Evolutionary conservation across 345 rosid genomes (phyloP), one percentile per base, ranked within the genome.

Genomic region (Brassica cretica): DNA sequence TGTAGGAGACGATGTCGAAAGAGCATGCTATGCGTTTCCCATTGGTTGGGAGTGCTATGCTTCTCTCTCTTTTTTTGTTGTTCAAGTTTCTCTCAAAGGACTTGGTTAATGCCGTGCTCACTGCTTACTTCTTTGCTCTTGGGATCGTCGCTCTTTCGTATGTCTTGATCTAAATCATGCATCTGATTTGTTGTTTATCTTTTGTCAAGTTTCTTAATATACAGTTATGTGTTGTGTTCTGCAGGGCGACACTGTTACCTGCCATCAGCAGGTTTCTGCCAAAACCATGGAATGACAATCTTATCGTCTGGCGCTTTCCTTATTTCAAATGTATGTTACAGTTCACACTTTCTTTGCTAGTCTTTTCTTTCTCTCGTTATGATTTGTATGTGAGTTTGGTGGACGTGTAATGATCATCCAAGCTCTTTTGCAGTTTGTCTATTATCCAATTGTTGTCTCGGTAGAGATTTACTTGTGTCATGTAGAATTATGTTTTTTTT

Each of bases 21-120:
- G 96, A 95, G 64, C 99, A 95, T 81, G 99, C 99, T 4, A 95
- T 95, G 99, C 97, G 98, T 75, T 93, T 95, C 80, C 99, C 99
- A 1, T 88, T 95, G 75, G 92, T 95, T 68, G 99, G 99, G 77
- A 95, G 99, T 84, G 98, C 99, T 15, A 87, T 95, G 98, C 84
- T 95, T 83, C 76, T 95, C 55, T 95, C 99, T 5, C 87, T 95
- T 77, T 93, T 95, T 88, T 86, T 95, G 74, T 89, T 95, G 76
- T 93, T 95, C 90, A 95, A 95, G 85, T 95, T 93, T 84, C 88
- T 93, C 70, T 91, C 97, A 0, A 93, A 95, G 84, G 97, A 95
- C 81, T 75, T 95, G 92, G 98, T 95, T 76, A 95, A 95, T 75
- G 90, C 99, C 75, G 99, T 93, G 41, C 76, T 95, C 68, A 95